Conservation (phyloP, 2,329 filamentous ascomycete species). For the Chaetomium strumarium region DNA sequence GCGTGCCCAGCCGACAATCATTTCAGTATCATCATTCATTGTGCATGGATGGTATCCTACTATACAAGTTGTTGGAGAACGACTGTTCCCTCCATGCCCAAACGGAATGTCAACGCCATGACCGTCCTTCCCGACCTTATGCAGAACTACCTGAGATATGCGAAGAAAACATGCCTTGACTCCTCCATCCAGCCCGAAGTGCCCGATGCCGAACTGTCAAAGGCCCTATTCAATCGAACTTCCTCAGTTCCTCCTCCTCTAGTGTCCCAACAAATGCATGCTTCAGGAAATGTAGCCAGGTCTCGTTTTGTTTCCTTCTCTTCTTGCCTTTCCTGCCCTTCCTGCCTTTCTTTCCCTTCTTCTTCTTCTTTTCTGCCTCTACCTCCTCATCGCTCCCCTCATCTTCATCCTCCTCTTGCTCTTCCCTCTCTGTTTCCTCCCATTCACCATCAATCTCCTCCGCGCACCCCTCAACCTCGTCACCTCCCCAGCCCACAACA, state of each 20-base stretch:
- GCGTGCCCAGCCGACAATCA: too few species aligned
- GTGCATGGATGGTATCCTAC: too few species aligned
- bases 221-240: slow-evolving; percentile 22
- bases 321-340: slow-evolving; percentile 47
- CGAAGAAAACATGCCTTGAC: background rate
- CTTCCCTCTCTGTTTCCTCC: slow-evolving; percentile 27
- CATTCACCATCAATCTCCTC: slow-evolving; percentile 2
- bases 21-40: too few species aligned
- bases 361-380: slow-evolving; percentile 37
- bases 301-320: slow-evolving; percentile 54
- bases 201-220: background rate
- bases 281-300: slow-evolving; percentile 71
- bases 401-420: slow-evolving; percentile 24
- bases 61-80: too few species aligned
- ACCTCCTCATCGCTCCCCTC: slow-evolving; percentile 27
- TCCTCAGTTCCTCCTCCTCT: slow-evolving; percentile 57
- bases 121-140: too few species aligned
- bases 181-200: background rate
- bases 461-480: too few species aligned
- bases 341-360: slow-evolving; percentile 39
- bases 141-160: too few species aligned
- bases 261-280: slow-evolving; percentile 76
- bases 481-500: background rate
- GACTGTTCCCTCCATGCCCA: too few species aligned
- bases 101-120: background rate